phyloP scores from a whole-genome alignment of 2,329 filamentous ascomycete species.

The Arthroderma sp. region DNA sequence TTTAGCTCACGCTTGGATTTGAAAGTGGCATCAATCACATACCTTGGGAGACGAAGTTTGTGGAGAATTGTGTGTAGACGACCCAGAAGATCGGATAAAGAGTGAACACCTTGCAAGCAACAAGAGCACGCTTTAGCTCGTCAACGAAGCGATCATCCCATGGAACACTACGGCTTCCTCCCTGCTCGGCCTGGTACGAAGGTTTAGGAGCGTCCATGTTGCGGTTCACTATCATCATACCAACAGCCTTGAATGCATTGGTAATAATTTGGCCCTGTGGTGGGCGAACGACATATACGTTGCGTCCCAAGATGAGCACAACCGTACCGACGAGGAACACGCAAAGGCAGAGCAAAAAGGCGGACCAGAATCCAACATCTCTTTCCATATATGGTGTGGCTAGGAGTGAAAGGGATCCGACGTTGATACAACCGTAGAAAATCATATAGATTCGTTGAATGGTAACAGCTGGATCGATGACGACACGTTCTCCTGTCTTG shows the following conservation, averaged over 20 bases:
- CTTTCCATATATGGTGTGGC: slow-evolving; percentile 56
- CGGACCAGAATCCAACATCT: slow-evolving; percentile 53
- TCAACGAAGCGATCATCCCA: slow-evolving; percentile 63
- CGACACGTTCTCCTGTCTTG: slow-evolving; percentile 40
- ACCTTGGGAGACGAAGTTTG: slow-evolving; percentile 54
- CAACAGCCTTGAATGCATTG: slow-evolving; percentile 50
- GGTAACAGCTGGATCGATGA: slow-evolving; percentile 54
- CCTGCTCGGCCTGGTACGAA: slow-evolving; percentile 45
- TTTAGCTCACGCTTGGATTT: background rate
- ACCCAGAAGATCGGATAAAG: slow-evolving; percentile 60
- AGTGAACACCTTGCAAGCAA: slow-evolving; percentile 58
- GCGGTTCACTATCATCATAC: slow-evolving; percentile 39
- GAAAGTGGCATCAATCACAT: slow-evolving; percentile 5
- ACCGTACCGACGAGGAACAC: slow-evolving; percentile 51
- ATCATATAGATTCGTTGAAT: slow-evolving; percentile 59
- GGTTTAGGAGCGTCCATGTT: slow-evolving; percentile 54
- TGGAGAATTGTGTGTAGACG: slow-evolving; percentile 54
- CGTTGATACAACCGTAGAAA: slow-evolving; percentile 61
- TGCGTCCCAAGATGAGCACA: slow-evolving; percentile 37
- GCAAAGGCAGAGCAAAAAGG: slow-evolving; percentile 48
- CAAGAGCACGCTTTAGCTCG: slow-evolving; percentile 52
- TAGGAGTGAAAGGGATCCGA: slow-evolving; percentile 56
- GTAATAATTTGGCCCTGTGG: slow-evolving; percentile 52
- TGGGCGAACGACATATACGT: slow-evolving; percentile 34
- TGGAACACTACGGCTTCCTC: slow-evolving; percentile 30